Evolutionary conservation across 768 basidiomycete genomes (phyloP), one percentile per base, ranked within the genome.

Genomic region (Boletus rubescentipes): DNA sequence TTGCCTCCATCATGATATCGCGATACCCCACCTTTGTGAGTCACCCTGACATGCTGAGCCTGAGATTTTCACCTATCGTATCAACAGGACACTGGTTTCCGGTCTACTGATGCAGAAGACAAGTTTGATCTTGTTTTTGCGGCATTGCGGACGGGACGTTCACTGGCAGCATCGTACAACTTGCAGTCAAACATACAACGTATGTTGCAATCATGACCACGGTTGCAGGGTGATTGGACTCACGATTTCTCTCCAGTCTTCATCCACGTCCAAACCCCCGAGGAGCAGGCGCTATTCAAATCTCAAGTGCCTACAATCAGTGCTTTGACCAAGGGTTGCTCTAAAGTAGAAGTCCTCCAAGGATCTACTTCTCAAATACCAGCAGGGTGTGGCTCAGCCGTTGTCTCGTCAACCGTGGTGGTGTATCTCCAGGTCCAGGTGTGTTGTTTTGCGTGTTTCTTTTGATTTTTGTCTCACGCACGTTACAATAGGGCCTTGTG

Each of bases 391-490:
- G 95, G 93, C 8, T 89, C 91, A 3, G 79, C 84, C 39, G 83
- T 91, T 23, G 82, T 98, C 21, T 88, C 84, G 3, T 75, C 89
- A 7, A 85, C 86, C 2, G 75, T 93, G 32, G 82, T 85, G 20
- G 81, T 93, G 1, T 84, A 95, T 68, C 80, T 94, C 3, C 87
- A 95, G 54, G 93, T 99, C 35, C 79, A 87, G 73, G 93, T 93
- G 66, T 48, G 84, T 68, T 30, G 53, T 4, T 1, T 39, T 51
- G 16, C 29, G 18, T 1, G 11, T 23, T 15, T 0, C 14, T 2
- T 41, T 46, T 10, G 7, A 15, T 35, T n/a, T 3, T n/a, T 2
- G 10, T 36, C 35, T 29, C 45, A 53, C 23, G 10, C 42, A 43
- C 29, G 16, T 26, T 26, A 42, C 11, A 46, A 15, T 61, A 97